Conservation (phyloP, 192 early-diverging fungal species). For the Umbelopsis sp. region DNA sequence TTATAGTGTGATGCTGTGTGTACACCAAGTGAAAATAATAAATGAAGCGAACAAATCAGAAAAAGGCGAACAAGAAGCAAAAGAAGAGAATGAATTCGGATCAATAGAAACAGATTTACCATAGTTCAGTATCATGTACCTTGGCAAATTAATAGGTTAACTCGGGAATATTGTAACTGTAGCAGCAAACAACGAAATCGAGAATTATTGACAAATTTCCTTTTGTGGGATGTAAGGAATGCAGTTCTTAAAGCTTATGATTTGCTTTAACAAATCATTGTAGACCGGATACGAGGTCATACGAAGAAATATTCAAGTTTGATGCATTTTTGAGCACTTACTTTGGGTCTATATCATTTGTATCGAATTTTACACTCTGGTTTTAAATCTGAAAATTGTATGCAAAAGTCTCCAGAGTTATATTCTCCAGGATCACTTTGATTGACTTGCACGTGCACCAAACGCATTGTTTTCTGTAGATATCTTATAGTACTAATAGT, state of each 20-base stretch:
- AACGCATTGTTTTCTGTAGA: too few relatives aligned
- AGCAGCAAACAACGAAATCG: neutral
- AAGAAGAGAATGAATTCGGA: neutral
- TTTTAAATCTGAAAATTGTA: too few relatives aligned
- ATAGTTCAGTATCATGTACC: neutral
- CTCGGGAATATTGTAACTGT: conserved; percentile 16
- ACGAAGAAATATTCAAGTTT: too few relatives aligned
- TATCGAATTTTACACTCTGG: too few relatives aligned
- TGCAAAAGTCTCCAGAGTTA: too few relatives aligned
- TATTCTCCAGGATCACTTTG: too few relatives aligned
- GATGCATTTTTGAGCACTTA: too few relatives aligned
- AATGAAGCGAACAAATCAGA: neutral
- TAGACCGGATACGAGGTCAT: too few relatives aligned
- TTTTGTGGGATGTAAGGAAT: conserved; percentile 7
- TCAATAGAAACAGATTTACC: neutral
- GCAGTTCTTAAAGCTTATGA: neutral
- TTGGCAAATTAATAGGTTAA: neutral
- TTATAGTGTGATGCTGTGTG: neutral
- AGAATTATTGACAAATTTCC: conserved; percentile 6
- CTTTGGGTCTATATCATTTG: too few relatives aligned
- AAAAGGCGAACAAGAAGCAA: conserved; percentile 10
- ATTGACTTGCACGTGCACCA: too few relatives aligned
- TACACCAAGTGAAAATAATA: neutral
- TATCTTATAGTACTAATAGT: too few relatives aligned
- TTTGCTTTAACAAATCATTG: too few relatives aligned